These are phyloP conservation scores for Apiotrichum sp. DNA, from an alignment of 1,284 basidiomycete genomes.

Conservation along the genomic window DNA sequence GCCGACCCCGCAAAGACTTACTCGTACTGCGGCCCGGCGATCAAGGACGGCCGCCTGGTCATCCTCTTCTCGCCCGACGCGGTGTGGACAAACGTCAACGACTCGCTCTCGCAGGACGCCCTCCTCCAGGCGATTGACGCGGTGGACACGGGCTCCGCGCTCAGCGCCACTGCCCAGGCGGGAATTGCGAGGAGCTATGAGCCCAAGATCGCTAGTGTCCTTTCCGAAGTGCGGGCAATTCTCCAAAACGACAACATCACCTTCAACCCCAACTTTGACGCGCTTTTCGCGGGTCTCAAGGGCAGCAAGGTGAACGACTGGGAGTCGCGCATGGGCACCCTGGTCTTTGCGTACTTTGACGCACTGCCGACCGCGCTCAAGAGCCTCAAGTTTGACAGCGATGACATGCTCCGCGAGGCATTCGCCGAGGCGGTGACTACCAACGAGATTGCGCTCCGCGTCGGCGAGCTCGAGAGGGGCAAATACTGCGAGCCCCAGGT, in stretches of 20 bases:
- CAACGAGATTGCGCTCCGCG: conserved; percentile 1
- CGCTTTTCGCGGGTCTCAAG: background rate
- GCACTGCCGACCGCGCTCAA: background rate
- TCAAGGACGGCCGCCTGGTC: conserved; percentile 3
- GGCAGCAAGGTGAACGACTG: background rate
- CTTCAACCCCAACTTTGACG: conserved; percentile 5
- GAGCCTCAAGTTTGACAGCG: background rate
- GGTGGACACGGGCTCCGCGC: background rate
- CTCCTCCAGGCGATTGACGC: background rate
- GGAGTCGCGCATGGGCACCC: background rate
- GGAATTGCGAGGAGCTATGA: background rate
- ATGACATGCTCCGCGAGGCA: conserved; percentile 11
- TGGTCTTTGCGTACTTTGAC: conserved; percentile 3
- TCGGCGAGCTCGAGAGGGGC: background rate
- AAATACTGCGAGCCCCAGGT: background rate
- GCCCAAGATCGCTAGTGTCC: background rate
- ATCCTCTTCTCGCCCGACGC: conserved; percentile 1
- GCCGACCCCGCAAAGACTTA: conserved; percentile 2
- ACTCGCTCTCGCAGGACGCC: background rate
- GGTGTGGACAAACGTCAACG: background rate
- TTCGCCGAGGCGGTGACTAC: conserved; percentile 1
- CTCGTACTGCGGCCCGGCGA: conserved; percentile 3
- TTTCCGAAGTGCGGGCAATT: background rate
- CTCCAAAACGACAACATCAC: background rate
- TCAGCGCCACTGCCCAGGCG: background rate